These are phyloP conservation scores for Grifola frondosa DNA, from an alignment of 1,284 basidiomycete genomes.

Conservation along the genomic window DNA sequence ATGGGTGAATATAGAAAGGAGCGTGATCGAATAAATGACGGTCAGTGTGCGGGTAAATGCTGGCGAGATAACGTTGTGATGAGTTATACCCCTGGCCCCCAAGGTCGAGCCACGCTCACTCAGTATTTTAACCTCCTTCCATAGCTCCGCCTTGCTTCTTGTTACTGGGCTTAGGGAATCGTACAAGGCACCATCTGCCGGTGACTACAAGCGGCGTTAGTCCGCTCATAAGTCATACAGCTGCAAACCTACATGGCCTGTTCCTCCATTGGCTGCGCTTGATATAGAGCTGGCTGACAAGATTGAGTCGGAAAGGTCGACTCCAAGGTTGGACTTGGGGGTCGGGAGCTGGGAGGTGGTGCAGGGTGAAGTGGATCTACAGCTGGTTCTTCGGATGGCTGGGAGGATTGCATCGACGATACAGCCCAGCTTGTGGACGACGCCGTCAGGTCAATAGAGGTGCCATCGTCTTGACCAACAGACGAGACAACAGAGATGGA, in stretches of 20 bases:
- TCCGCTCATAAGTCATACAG: no score
- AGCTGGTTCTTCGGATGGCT: constrained; percentile 10
- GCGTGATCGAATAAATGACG: constrained; percentile 76
- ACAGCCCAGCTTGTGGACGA: constrained; percentile 54
- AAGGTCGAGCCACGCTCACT: constrained; percentile 40
- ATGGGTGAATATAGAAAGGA: constrained; percentile 80
- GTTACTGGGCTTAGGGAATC: constrained; percentile 18
- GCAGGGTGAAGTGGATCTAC: constrained; percentile 5
- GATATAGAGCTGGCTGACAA: constrained; percentile 36
- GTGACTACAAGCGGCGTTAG: no score
- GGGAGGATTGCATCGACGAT: constrained; percentile 22
- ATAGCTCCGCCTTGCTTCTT: constrained; percentile 68
- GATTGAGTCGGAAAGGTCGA: constrained; percentile 27
- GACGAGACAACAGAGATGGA: constrained; percentile 41
- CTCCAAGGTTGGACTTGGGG: constrained; percentile 19
- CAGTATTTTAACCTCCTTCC: constrained; percentile 82
- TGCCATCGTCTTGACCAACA: constrained; percentile 27
- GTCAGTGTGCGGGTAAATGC: constrained; percentile 87
- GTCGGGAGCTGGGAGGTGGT: constrained; percentile 11
- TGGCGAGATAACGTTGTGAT: constrained; percentile 30
- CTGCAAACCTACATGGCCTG: no score
- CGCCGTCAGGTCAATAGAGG: constrained; percentile 32
- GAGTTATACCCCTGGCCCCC: neutral
- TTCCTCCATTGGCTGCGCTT: no score
- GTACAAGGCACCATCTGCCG: constrained; percentile 5